Base-by-base conservation (phyloP, 306 rosid genomes). In the Quercus alba region DNA sequence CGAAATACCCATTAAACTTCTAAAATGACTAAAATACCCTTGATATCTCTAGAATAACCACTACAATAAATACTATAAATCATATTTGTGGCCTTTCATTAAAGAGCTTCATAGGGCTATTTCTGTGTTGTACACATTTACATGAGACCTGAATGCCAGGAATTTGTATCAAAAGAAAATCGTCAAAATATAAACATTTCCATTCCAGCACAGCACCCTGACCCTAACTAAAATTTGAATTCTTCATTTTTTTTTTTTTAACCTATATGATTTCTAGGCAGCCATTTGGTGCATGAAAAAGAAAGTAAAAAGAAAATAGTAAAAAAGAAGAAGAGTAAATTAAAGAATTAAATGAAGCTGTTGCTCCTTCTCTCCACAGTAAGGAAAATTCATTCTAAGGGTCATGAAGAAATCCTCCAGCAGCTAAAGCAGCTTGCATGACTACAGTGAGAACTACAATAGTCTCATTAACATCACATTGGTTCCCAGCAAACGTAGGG, bases 341-440 rank as follows among this genome's bases (percentile, higher is more conserved):
- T 56, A 72, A 51, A 7, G 74, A 74, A 78, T 55, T 84, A 61
- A 54, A 19, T 66, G 54, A 54, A 73, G 35, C n/a, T 49, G 6
- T 57, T 70, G 35, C 64, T 13, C 26, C 25, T 4, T 68, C 72
- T 38, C 20, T 33, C 41, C 61, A 35, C 55, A 77, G 28, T 17
- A n/a, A 73, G 38, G 17, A n/a, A 30, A 74, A 18, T 9, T 12
- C 79, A 33, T n/a, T 33, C 69, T 78, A 95, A 21, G 99, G 98
- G 80, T 90, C 91, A 73, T 93, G 99, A 67, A 93, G 73, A 89
- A 83, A 79, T 79, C 89, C 86, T 84, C 99, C 98, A 20, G 99
- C 99, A 15, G 93, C 80, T 49, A 95, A 83, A 78, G 99, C 99
- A 3, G 96, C 99, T 77, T 93, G 91, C 99, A 95, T 95, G 19